These are phyloP conservation scores for Penicillium verhagenii DNA, from an alignment of 495 filamentous ascomycete species.

Conservation along the genomic window DNA sequence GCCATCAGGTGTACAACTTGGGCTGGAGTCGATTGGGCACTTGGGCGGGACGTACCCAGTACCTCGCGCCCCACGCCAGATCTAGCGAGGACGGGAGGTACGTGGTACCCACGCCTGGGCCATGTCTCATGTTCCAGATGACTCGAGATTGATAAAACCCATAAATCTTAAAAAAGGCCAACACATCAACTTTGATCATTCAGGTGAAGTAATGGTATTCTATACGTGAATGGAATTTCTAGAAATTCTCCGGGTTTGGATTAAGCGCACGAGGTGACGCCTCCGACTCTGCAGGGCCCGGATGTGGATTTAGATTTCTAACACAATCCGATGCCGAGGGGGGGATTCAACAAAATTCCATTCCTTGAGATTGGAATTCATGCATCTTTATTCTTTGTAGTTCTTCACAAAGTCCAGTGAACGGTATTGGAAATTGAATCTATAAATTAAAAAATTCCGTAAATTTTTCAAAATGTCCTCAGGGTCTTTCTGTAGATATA, in stretches of 20 bases:
- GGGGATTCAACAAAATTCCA: not conserved
- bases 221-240: not conserved
- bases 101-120: not conserved
- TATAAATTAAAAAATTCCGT: no score
- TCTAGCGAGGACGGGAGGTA: conserved; percentile 2
- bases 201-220: not conserved
- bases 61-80: not conserved
- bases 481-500: not conserved
- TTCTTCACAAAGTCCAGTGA: not conserved
- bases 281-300: conserved; percentile 6
- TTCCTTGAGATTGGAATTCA: not conserved
- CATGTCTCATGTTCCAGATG: not conserved
- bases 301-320: not conserved
- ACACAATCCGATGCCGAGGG: conserved; percentile 1
- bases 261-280: conserved; percentile 3
- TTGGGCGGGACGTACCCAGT: not conserved
- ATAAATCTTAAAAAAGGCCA: not conserved
- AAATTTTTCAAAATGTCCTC: no score
- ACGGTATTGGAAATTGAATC: no score
- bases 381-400: not conserved
- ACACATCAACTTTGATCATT: not conserved
- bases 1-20: not conserved
- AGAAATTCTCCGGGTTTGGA: not conserved
- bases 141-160: not conserved
- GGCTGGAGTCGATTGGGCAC: conserved; percentile 7